phyloP scores from a whole-genome alignment of 805 yeast species.

The Saturnispora quitensis region DNA sequence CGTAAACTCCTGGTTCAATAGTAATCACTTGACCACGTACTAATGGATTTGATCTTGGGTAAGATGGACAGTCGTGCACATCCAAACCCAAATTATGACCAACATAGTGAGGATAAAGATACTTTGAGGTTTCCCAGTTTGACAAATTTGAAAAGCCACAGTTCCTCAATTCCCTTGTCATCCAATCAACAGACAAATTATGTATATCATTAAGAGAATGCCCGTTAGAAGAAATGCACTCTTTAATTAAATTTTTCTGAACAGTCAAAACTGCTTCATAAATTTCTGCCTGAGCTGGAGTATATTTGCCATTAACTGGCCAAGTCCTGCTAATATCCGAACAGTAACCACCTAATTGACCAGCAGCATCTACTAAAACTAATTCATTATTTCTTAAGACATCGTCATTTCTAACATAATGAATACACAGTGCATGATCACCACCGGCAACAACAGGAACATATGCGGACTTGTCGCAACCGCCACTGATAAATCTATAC shows the following conservation, averaged over 20 bases:
- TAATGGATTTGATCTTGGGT: conserved; percentile 46
- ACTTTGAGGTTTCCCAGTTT: conserved; percentile 42
- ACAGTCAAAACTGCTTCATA: conserved; percentile 84
- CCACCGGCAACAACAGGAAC: conserved; percentile 97
- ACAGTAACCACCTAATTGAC: conserved; percentile 86
- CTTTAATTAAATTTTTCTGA: conserved; percentile 65
- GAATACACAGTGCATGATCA: conserved; percentile 79
- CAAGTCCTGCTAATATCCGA: conserved; percentile 95
- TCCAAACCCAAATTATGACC: conserved; percentile 95
- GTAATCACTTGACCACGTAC: conserved; percentile 76
- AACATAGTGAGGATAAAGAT: conserved; percentile 84
- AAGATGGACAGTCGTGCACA: conserved; percentile 71
- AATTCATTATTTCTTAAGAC: conserved; percentile 59
- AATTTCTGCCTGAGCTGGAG: conserved; percentile 71
- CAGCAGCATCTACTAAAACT: conserved; percentile 93
- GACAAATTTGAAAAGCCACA: conserved; percentile 55
- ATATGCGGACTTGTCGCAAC: conserved; percentile 85
- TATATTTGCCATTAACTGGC: conserved; percentile 76
- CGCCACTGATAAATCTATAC: conserved; percentile 73
- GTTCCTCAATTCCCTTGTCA: conserved; percentile 59
- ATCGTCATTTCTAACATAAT: conserved; percentile 89
- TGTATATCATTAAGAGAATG: conserved; percentile 69
- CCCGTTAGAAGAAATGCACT: conserved; percentile 47
- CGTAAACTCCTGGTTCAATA: conserved; percentile 91
- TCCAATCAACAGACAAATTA: conserved; percentile 46